These are phyloP conservation scores for Pseudogymnoascus sp. DNA, from an alignment of 2,329 filamentous ascomycete genomes.

Conservation along the genomic window DNA sequence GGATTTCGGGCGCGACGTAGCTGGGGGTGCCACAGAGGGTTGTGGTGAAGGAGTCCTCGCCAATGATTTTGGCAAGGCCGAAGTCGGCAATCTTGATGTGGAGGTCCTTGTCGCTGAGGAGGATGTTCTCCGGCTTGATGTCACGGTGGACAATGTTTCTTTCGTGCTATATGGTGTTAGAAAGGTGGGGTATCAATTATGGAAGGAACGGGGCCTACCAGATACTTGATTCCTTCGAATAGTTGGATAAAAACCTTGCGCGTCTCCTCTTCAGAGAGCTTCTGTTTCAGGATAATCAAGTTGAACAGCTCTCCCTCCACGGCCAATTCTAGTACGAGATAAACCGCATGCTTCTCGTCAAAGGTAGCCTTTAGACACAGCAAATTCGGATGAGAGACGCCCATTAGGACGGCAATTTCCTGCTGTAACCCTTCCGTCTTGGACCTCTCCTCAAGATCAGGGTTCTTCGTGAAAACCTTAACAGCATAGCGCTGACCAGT, in stretches of 20 bases:
- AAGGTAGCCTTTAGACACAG: slow-evolving; percentile 93
- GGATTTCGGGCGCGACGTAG: slow-evolving; percentile 92
- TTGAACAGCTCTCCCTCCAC: slow-evolving; percentile 95
- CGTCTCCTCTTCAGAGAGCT: slow-evolving; percentile 74
- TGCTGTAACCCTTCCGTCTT: slow-evolving; percentile 84
- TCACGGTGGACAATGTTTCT: slow-evolving; percentile 95
- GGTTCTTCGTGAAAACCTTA: slow-evolving; percentile 85
- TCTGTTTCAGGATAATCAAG: slow-evolving; percentile 83
- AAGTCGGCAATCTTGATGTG: slow-evolving; percentile 93
- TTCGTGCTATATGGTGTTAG: slow-evolving; percentile 69
- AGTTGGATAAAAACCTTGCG: slow-evolving; percentile 84
- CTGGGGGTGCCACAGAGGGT: slow-evolving; percentile 95
- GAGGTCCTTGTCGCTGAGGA: slow-evolving; percentile 76
- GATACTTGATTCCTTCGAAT: slow-evolving; percentile 88
- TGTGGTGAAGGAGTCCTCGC: slow-evolving; percentile 95
- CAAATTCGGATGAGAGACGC: slow-evolving; percentile 90
- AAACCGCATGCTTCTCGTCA: slow-evolving; percentile 82
- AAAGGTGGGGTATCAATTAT: too few relatives aligned
- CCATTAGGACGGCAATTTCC: slow-evolving; percentile 93
- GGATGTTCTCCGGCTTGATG: slow-evolving; percentile 95
- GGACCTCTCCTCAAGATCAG: slow-evolving; percentile 72
- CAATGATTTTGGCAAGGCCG: slow-evolving; percentile 95
- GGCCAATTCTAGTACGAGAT: slow-evolving; percentile 83
- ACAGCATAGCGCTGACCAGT: slow-evolving; percentile 80
- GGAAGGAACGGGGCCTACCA: too few relatives aligned